phyloP scores from a whole-genome alignment of 805 yeast genomes.

The Ogataea pignaliae region DNA sequence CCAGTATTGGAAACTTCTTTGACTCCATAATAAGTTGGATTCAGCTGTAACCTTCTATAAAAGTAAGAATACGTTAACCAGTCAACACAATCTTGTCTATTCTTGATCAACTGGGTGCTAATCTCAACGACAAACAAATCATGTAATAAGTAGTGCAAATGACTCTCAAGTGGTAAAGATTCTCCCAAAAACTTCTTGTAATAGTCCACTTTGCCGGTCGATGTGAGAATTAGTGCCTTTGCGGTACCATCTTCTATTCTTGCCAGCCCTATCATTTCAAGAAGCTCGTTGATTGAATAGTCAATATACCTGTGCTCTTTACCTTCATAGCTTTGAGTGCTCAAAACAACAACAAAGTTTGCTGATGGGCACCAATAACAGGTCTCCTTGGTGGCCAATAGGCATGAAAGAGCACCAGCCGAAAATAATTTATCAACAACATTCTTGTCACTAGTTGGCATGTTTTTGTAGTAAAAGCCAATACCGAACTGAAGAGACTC shows the following conservation, averaged over 20 bases:
- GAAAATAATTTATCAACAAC: conserved; percentile 50
- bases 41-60: conserved; percentile 71
- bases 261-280: conserved; percentile 60
- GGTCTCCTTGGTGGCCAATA: conserved; percentile 62
- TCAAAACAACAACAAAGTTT: conserved; percentile 53
- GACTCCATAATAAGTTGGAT: conserved; percentile 89
- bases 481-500: conserved; percentile 53
- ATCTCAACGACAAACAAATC: conserved; percentile 75
- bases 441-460: conserved; percentile 51
- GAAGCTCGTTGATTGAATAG: conserved; percentile 58
- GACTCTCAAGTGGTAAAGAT: conserved; percentile 83
- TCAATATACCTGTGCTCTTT: conserved; percentile 66
- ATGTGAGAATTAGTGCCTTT: conserved; percentile 53
- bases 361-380: conserved; percentile 48
- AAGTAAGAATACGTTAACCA: conserved; percentile 84
- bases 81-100: conserved; percentile 83
- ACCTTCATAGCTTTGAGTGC: conserved; percentile 71
- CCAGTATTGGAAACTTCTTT: conserved; percentile 60
- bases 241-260: conserved; percentile 30
- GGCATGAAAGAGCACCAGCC: conserved; percentile 45
- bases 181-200: conserved; percentile 68
- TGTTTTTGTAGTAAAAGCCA: conserved; percentile 55
- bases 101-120: conserved; percentile 54
- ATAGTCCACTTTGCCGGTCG: conserved; percentile 49
- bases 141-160: conserved; percentile 48